phyloP scores from a whole-genome alignment of 768 basidiomycete species.

The Grammothele lineata region DNA sequence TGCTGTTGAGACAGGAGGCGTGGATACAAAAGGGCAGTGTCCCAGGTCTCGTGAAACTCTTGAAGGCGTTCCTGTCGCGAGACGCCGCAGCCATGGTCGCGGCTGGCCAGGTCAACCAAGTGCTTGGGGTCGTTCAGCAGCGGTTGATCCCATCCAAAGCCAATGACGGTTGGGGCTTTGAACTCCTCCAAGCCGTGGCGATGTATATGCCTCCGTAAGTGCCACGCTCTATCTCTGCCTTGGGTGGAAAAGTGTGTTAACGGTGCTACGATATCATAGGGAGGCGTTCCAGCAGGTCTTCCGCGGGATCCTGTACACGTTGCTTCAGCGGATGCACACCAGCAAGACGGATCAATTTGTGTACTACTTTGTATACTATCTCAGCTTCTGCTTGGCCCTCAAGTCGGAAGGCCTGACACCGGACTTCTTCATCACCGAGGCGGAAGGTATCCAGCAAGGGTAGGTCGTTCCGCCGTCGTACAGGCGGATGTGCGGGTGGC shows the following conservation, averaged over 20 bases:
- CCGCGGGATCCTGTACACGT: constrained; percentile 67
- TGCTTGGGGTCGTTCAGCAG: constrained; percentile 89
- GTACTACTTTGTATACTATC: constrained; percentile 76
- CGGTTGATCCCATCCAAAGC: constrained; percentile 81
- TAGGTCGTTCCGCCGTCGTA: constrained; percentile 41
- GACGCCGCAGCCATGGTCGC: constrained; percentile 66
- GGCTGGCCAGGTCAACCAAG: constrained; percentile 66
- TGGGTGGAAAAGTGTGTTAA: background rate
- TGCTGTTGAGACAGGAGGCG: constrained; percentile 76
- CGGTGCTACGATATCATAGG: constrained; percentile 32
- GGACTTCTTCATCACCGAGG: constrained; percentile 69
- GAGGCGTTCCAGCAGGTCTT: constrained; percentile 66
- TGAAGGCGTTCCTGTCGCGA: constrained; percentile 77
- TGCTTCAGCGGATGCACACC: constrained; percentile 82
- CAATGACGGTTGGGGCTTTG: constrained; percentile 91
- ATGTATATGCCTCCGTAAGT: constrained; percentile 71
- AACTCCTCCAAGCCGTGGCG: constrained; percentile 77
- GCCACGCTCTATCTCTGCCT: background rate
- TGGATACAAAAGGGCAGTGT: constrained; percentile 97
- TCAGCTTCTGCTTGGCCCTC: constrained; percentile 73
- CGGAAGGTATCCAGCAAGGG: constrained; percentile 86
- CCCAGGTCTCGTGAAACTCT: constrained; percentile 85
- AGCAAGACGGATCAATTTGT: constrained; percentile 88
- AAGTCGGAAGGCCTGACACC: constrained; percentile 70
- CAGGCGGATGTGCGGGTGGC: no score